Base-by-base conservation (phyloP, 306 rosid genomes). In the Quercus aquifolioides region DNA sequence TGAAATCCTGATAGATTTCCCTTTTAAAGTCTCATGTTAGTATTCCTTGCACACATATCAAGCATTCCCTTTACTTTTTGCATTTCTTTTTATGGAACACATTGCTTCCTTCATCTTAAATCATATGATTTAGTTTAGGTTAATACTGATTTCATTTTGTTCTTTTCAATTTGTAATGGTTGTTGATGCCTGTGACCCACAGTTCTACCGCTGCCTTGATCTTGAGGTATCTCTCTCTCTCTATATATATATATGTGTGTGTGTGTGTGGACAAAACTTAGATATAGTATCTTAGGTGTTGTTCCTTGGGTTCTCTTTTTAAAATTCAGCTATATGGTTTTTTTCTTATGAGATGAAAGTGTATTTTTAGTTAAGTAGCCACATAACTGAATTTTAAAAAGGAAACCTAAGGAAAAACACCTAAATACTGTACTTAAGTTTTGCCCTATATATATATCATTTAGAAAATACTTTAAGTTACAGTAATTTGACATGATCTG, bases 171-270 rank as follows among this genome's bases (percentile, higher is more conserved):
- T 95, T 83, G 99, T 93, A 76, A 95, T 91, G 98, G 99, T 95
- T 33, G 94, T 95, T 78, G 99, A 95, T 85, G 89, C 98, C 0
- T 91, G 98, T 18, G 90, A 95, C 74, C 98, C 97, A 12, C 78
- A 93, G 41, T 93, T 95, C 84, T 91, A 93, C 78, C 94, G 96
- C 33, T 95, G 98, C 80, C 99, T 95, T 73, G 98, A 95, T 81
- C 99, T 95, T 80, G 99, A 93, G 98, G 98, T 93, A 14, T 69
- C 73, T 74, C 49, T 55, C 78, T 46, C 68, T 84, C 18, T 69
- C 69, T 74, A 1, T 33, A 5, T 33, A 33, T 33, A 33, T 31
- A 31, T 4, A 4, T 4, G 4, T 4, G 1, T 25, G 1, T 25
- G 26, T 31, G 5, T 31, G 5, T 31, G 0, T 33, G 6, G 6